These are phyloP conservation scores for Mortierella sp. DNA, from an alignment of 371 early-diverging fungal species.

Conservation along the genomic window DNA sequence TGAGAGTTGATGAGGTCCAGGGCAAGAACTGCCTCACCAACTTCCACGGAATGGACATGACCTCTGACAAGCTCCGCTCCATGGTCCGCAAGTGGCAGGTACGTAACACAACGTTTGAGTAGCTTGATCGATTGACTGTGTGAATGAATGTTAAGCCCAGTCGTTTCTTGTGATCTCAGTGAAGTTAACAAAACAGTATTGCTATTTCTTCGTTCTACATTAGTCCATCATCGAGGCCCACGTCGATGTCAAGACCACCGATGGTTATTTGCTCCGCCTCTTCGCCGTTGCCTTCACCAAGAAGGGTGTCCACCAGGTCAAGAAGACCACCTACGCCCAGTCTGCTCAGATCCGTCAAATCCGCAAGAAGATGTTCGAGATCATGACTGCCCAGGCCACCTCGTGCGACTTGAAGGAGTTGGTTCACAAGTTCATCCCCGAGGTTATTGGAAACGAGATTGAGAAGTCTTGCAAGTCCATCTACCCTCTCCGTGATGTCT, in stretches of 20 bases:
- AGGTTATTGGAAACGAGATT: slow-evolving; percentile 95
- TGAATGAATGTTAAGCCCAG: too few relatives aligned
- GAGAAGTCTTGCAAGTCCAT: slow-evolving; percentile 98
- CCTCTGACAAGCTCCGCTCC: slow-evolving; percentile 99
- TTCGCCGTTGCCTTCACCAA: slow-evolving; percentile 99
- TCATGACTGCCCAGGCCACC: slow-evolving; percentile 93
- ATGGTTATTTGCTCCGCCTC: slow-evolving; percentile 99
- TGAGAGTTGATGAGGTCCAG: slow-evolving; percentile 98
- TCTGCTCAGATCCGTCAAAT: slow-evolving; percentile 97
- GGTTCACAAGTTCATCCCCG: slow-evolving; percentile 95
- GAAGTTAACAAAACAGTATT: too few relatives aligned
- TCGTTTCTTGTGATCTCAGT: too few relatives aligned
- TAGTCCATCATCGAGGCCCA: slow-evolving; percentile 98
- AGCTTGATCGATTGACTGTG: not conserved
- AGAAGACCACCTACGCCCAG: slow-evolving; percentile 99
- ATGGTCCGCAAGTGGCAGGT: slow-evolving; percentile 99
- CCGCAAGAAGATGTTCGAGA: slow-evolving; percentile 99
- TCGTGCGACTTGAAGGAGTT: slow-evolving; percentile 97
- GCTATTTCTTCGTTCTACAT: not conserved
- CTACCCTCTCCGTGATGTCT: slow-evolving; percentile 99
- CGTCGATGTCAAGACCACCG: slow-evolving; percentile 99
- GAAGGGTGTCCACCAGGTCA: slow-evolving; percentile 94
- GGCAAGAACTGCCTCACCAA: slow-evolving; percentile 99
- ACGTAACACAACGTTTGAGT: slow-evolving; percentile 13
- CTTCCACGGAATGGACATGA: slow-evolving; percentile 99